Base-by-base conservation (phyloP, 352 stramenopile genomes). In the Phytophthora quininea region DNA sequence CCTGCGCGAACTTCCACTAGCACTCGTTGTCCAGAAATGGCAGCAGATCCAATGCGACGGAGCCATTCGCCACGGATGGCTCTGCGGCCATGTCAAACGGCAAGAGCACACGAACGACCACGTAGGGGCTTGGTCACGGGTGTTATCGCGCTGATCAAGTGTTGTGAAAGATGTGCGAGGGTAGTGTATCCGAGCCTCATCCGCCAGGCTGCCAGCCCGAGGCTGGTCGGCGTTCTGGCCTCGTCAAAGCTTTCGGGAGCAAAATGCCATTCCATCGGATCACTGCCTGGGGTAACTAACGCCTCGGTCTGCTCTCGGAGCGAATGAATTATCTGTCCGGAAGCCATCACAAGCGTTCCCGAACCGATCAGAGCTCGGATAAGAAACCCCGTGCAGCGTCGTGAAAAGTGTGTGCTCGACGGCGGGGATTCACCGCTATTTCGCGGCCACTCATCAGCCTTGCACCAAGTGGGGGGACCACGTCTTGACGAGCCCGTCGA, bases 71-170 rank as follows among this genome's bases (percentile, higher is more conserved):
- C 54, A 38, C 24, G 14, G 19, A 57, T 62, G 51, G 51, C 64
- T 67, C 37, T 38, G 51, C 37, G 32, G 4, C 8, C 30, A 46
- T 72, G 58, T 72, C 58, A 67, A 63, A 67, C 64, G 58, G 37
- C 42, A 48, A 48, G 12, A 24, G 4, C 5, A 6, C 35, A 11
- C 35, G 10, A 40, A 40, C 47, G 10, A 35, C 31, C 24, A 43
- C 58, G 58, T 63, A 71, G 58, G 58, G 67, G 64, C 51, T 40
- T 24, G 19, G 19, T 24, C 19, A 24, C 19, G 19, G 19, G 19
- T 24, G 19, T 24, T 30, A 57, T n/a, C 49, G 30, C 4, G 35
- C 24, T 32, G 53, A 30, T 29, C 54, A 27, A 9, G 35, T 47
- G 54, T 33, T 27, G 47, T 11, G 29, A 7, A 40, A n/a, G 47